Evolutionary conservation across 1,139 yeast species (phyloP), one percentile per base, ranked within the genome.

Genomic region (Diutina rugosa): DNA sequence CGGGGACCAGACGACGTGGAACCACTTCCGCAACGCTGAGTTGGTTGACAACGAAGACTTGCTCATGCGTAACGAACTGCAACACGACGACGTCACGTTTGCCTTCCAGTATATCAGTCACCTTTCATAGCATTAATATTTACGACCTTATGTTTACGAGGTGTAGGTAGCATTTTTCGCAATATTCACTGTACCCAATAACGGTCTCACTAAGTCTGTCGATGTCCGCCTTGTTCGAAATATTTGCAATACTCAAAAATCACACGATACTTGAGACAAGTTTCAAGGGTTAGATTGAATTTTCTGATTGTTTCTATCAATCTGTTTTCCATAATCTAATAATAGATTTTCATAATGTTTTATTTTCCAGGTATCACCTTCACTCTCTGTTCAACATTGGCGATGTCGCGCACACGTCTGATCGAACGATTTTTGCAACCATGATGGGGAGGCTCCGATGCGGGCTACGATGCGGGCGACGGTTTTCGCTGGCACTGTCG

Each of bases 1-100:
- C 66, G 99, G 99, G 61, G 99, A 95, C 70, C 89, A 98, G 0
- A 93, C 97, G 0, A 85, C 97, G 0, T 93, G 99, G 99, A 91
- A 93, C 67, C 99, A 93, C 70, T 77, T 88, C 59, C 79, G 85
- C 58, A 88, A 80, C 60, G 77, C 72, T 3, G 81, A 80, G 1
- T 73, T 93, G 64, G 72, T 69, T 28, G 70, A 72, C 46, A 89
- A 91, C 51, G 88, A 90, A 64, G 99, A 93, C 66, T 77, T 81
- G 58, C 72, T 93, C 56, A 72, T 93, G 58, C 79, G 82, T 59
- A 90, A 86, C 64, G 99, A 93, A 67, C 72, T 78, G 28, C 76
- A 79, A 29, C 81, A 80, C 62, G 77, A 82, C 53, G 90, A 88
- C 55, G 83, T 95, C 41, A 81, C 91, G 56, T 93, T 84, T 71